Percentiles rank a stretch among this genome's conserved stretches.
These are phyloP conservation scores for Aspergillus pseudoglaucus DNA, from an alignment of 2,329 filamentous ascomycete species.

Conservation along the genomic window DNA sequence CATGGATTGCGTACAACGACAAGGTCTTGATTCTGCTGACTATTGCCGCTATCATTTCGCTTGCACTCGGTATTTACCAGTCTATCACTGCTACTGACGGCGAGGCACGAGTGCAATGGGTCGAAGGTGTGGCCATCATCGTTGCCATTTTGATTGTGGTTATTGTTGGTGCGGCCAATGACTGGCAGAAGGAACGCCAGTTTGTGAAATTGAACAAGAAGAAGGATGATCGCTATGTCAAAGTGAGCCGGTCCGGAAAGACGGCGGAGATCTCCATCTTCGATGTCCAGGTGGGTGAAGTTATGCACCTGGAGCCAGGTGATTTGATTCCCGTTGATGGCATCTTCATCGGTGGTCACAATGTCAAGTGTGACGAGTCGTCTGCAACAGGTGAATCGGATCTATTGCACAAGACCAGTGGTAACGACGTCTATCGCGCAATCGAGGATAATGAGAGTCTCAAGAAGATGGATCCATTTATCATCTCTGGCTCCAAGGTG, in stretches of 20 bases:
- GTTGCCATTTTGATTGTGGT: conserved; percentile 71
- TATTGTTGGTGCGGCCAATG: conserved; percentile 68
- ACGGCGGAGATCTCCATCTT: conserved; percentile 63
- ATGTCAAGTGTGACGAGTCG: conserved; percentile 66
- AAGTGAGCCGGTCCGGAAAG: conserved; percentile 68
- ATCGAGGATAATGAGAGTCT: conserved; percentile 56
- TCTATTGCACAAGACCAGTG: conserved; percentile 60
- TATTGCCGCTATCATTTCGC: conserved; percentile 64
- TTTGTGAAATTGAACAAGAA: conserved; percentile 76
- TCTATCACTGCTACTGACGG: conserved; percentile 53
- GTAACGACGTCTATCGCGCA: conserved; percentile 57
- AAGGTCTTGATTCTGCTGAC: conserved; percentile 69
- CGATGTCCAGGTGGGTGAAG: conserved; percentile 66
- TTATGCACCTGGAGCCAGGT: conserved; percentile 66
- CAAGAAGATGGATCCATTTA: conserved; percentile 69
- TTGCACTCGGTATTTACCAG: conserved; percentile 69
- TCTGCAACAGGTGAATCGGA: conserved; percentile 72
- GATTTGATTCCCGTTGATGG: conserved; percentile 67
- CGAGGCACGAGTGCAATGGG: conserved; percentile 63
- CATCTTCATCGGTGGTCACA: conserved; percentile 61
- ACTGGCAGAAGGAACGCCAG: conserved; percentile 75
- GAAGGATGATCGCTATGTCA: conserved; percentile 68
- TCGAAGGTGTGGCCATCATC: conserved; percentile 74
- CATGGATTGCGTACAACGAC: conserved; percentile 78
- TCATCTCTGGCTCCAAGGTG: conserved; percentile 71